Evolutionary conservation across 1,284 basidiomycete genomes (phyloP).

Genomic region (Ganoderma boninense): DNA sequence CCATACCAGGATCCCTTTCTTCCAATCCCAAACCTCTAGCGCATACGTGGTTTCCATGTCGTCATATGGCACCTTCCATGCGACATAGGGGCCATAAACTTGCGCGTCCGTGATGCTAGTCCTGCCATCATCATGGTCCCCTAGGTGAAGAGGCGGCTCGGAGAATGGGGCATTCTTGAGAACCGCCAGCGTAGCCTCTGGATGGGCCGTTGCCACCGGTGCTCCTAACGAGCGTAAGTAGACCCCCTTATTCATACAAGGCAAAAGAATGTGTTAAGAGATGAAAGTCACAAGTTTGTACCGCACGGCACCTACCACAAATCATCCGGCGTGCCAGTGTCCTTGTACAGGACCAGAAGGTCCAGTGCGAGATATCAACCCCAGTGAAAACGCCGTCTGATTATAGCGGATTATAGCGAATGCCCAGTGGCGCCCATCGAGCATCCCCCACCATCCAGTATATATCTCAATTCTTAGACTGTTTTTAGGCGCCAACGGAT

Average conservation of each 20-base stretch:
- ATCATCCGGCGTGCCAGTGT: not conserved
- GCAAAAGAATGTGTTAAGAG: not conserved
- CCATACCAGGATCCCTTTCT: constrained; percentile 1
- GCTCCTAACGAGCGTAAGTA: not conserved
- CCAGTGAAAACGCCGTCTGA: no score
- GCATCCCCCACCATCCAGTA: no score
- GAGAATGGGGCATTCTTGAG: not conserved
- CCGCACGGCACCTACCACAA: not conserved
- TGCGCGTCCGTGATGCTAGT: not conserved
- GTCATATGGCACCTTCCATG: not conserved
- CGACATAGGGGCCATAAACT: not conserved
- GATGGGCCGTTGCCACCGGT: not conserved
- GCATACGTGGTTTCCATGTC: not conserved
- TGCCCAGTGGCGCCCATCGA: no score
- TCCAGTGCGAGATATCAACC: not conserved
- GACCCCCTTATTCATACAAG: not conserved
- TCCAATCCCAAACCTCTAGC: not conserved
- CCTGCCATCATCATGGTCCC: not conserved
- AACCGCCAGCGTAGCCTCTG: not conserved
- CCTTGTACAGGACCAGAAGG: not conserved
- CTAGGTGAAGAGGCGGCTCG: not conserved
- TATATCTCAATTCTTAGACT: no score
- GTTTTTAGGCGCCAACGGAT: no score
- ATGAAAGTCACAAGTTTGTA: not conserved
- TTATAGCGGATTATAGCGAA: no score